Base-by-base conservation (phyloP, 306 rosid species). In the Malus asiatica region DNA sequence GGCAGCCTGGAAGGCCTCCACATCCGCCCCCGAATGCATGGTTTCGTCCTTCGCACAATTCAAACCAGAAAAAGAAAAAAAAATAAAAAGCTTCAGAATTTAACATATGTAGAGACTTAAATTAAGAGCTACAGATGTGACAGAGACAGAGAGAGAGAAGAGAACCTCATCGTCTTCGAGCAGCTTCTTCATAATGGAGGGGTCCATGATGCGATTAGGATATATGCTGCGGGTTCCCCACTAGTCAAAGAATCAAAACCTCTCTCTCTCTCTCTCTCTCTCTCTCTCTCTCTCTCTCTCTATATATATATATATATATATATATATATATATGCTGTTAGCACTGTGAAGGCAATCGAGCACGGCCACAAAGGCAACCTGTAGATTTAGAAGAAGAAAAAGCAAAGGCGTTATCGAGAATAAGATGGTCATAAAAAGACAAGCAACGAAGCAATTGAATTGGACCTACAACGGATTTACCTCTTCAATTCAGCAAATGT, bases 1-100 rank as follows among this genome's bases (percentile, higher is more conserved):
- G 55, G 97, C 96, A 74, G 92, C 97, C 86, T 91, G 96, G 42
- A 93, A 91, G 33, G 97, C 97, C 79, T 88, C 98, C 76, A 91
- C 93, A 12, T 90, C 96, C 1, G 90, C 96, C 61, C 97, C 96
- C 4, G 97, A 91, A 82, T 91, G 97, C 96, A 91, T 91, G 40
- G 86, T 88, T 73, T 93, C 98, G 60, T 93, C 97, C 97, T 93
- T 78, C 42, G 44, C 73, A 82, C 68, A 73, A 23, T 45, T 75
- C 64, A 76, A 62, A 38, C 42, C 42, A 38, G 42, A 38, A 38
- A 38, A 38, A 7, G 9, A 2, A 6, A 38, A 20, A 71, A 40
- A 30, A 57, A 20, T 33, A 42, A 13, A 8, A 13, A 8, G 42
- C 25, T 25, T 19, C 65, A 62, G 18, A 66, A 29, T 75, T 66